A percentile compares a stretch with the other conserved stretches of the same genome.
These are phyloP conservation scores for Jamesozyma rosinii DNA, from an alignment of 805 yeast species.

Conservation along the genomic window DNA sequence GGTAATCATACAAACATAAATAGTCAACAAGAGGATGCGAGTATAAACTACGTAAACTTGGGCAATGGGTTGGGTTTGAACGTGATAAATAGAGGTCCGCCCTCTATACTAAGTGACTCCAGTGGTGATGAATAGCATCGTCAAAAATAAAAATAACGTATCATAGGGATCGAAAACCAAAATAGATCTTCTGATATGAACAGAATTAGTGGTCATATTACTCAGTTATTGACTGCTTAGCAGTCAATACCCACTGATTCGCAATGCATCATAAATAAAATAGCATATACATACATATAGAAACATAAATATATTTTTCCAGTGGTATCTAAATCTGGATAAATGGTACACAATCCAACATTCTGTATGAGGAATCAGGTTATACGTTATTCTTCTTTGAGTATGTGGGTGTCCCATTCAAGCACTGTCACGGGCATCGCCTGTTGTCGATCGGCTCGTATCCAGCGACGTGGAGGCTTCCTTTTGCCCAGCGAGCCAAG, in stretches of 20 bases:
- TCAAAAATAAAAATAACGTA: background rate
- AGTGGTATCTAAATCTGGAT: too few relatives aligned
- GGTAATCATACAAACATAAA: background rate
- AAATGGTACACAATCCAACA: too few relatives aligned
- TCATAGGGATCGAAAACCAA: background rate
- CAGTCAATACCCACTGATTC: background rate
- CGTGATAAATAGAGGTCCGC: slow-evolving; percentile 30
- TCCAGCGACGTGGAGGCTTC: too few relatives aligned
- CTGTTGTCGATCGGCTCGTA: too few relatives aligned
- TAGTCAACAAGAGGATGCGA: background rate
- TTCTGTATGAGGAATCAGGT: too few relatives aligned
- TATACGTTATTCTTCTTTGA: too few relatives aligned
- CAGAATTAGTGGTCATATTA: background rate
- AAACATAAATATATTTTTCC: too few relatives aligned
- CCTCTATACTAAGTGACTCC: slow-evolving; percentile 30
- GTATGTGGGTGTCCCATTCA: too few relatives aligned
- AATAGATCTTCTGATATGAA: background rate
- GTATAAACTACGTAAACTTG: slow-evolving; percentile 17
- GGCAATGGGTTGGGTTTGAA: slow-evolving; percentile 30
- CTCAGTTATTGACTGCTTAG: background rate
- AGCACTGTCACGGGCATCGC: too few relatives aligned
- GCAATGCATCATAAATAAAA: background rate
- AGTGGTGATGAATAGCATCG: slow-evolving; percentile 19
- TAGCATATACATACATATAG: background rate
- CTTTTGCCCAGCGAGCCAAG: too few relatives aligned